phyloP scores from a whole-genome alignment of 2,329 filamentous ascomycete species.

The Dactylonectria estremocensis region DNA sequence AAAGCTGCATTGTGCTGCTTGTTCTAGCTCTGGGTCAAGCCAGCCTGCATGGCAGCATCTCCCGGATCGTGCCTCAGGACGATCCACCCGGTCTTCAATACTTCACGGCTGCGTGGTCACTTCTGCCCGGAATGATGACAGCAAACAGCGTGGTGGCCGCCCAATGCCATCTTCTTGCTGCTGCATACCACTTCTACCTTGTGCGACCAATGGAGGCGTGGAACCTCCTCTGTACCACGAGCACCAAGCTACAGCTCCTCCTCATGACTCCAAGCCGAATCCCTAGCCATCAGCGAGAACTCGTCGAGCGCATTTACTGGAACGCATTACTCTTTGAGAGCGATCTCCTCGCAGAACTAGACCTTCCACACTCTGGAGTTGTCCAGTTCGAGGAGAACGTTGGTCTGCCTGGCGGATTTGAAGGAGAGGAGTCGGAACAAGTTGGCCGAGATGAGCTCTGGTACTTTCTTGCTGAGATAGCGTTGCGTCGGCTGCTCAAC shows the following conservation, averaged over 20 bases:
- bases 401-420: conserved; percentile 83
- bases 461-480: conserved; percentile 90
- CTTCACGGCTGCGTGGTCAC: conserved; percentile 84
- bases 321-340: conserved; percentile 86
- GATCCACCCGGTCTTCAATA: conserved; percentile 84
- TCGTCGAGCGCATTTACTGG: conserved; percentile 87
- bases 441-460: conserved; percentile 84
- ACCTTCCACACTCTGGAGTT: conserved; percentile 86
- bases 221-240: conserved; percentile 84
- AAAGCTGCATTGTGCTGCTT: conserved; percentile 86
- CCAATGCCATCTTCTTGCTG: conserved; percentile 85
- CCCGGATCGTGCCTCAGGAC: conserved; percentile 76
- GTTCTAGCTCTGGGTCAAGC: conserved; percentile 85
- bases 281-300: conserved; percentile 78
- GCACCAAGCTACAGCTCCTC: conserved; percentile 85
- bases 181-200: conserved; percentile 87
- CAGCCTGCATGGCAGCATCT: conserved; percentile 82
- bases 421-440: conserved; percentile 75
- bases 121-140: conserved; percentile 85
- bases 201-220: conserved; percentile 88
- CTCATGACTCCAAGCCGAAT: conserved; percentile 82
- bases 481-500: conserved; percentile 82
- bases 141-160: conserved; percentile 83
- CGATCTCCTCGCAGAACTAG: conserved; percentile 83
- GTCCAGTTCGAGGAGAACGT: conserved; percentile 87